Conservation (phyloP, 352 stramenopile species). For the Discostella stelligera region DNA sequence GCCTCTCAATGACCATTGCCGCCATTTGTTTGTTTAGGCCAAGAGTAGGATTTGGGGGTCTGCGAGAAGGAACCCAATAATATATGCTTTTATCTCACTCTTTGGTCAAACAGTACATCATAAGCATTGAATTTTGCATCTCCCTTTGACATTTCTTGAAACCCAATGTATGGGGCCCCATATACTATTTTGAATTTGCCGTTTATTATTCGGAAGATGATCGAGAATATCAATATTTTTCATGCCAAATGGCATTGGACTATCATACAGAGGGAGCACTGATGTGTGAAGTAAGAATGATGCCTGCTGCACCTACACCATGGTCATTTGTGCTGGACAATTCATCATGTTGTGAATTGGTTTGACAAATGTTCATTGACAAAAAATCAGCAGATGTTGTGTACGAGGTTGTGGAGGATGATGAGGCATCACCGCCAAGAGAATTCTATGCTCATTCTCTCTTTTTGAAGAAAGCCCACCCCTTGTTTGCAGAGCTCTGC, state of each 20-base stretch:
- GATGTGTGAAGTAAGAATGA: conserved; percentile 5
- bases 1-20: too few species aligned
- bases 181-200: background rate
- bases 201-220: too few species aligned
- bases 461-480: too few species aligned
- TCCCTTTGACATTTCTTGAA: background rate
- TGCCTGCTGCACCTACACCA: background rate
- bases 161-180: background rate
- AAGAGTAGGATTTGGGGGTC: too few species aligned
- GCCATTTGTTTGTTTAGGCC: too few species aligned
- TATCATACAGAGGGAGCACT: background rate
- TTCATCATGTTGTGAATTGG: background rate
- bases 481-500: too few species aligned
- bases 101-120: too few species aligned
- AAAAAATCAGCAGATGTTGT: too few species aligned
- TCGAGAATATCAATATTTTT: background rate
- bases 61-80: too few species aligned
- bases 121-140: too few species aligned
- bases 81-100: too few species aligned
- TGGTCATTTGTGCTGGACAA: background rate
- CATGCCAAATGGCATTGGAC: background rate
- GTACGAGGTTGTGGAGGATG: background rate
- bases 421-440: background rate
- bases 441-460: background rate
- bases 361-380: background rate